A percentile compares a stretch with the other conserved stretches of the same genome.
These are phyloP conservation scores for Nakazawaea peltata DNA, from an alignment of 805 yeast genomes.

Conservation along the genomic window DNA sequence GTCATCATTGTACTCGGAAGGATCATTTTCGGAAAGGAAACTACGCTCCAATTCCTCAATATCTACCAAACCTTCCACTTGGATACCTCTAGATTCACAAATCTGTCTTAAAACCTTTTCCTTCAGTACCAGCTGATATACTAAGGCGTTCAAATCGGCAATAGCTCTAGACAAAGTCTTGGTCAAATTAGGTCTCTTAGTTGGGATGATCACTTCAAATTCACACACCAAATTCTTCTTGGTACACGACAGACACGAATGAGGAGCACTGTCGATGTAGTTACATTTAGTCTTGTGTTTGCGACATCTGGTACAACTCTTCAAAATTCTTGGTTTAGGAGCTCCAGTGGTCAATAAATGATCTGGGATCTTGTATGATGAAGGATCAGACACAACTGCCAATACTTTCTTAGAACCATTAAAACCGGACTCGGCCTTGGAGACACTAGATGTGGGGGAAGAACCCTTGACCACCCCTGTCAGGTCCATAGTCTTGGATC, in stretches of 20 bases:
- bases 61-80: conserved; percentile 22
- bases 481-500: too few species aligned
- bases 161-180: conserved; percentile 25
- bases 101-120: conserved; percentile 17
- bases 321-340: conserved; percentile 35
- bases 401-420: conserved; percentile 3
- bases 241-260: conserved; percentile 49
- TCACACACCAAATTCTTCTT: conserved; percentile 44
- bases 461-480: too few species aligned
- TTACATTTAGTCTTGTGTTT: conserved; percentile 63
- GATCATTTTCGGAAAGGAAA: not conserved
- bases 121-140: conserved; percentile 19
- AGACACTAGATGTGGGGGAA: too few species aligned
- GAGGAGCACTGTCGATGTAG: conserved; percentile 40
- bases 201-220: conserved; percentile 46
- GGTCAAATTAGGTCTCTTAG: conserved; percentile 36
- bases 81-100: conserved; percentile 19
- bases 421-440: too few species aligned
- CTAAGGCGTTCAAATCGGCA: conserved; percentile 20
- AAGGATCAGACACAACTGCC: conserved; percentile 9
- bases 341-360: conserved; percentile 13
- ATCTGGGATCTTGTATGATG: conserved; percentile 8
- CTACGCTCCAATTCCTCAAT: conserved; percentile 12
- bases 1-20: conserved; percentile 2
- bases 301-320: conserved; percentile 58